Conservation (phyloP, 2,329 filamentous ascomycete species). For the Achaetomium macrosporum region DNA sequence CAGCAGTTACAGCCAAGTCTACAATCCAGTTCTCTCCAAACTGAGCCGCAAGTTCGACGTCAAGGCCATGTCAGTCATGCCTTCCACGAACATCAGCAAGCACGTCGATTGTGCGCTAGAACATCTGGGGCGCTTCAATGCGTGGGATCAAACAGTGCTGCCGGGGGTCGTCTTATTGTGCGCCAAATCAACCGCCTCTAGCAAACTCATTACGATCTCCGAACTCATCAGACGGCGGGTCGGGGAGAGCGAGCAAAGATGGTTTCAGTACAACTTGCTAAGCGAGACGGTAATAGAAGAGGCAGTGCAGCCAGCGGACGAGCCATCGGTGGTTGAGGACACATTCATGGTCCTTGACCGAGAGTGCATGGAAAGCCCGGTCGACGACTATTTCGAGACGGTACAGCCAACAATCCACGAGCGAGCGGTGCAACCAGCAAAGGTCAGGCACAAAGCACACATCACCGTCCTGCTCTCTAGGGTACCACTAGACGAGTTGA, state of each 20-base stretch:
- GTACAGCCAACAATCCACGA: conserved; percentile 50
- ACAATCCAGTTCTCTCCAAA: conserved; percentile 39
- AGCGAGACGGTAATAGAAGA: conserved; percentile 40
- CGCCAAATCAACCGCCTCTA: conserved; percentile 45
- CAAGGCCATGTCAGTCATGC: conserved; percentile 49
- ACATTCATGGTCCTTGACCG: conserved; percentile 33
- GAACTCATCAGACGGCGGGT: conserved; percentile 60
- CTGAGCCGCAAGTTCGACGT: conserved; percentile 45
- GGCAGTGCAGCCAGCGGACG: conserved; percentile 19
- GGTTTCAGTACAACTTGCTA: conserved; percentile 54
- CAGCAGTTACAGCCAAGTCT: conserved; percentile 29
- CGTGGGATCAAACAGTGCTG: conserved; percentile 22
- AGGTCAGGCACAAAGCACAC: conserved; percentile 43
- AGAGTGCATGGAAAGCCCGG: conserved; percentile 22
- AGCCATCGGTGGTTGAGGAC: conserved; percentile 34
- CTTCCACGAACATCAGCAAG: conserved; percentile 54
- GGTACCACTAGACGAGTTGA: conserved; percentile 50
- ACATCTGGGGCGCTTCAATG: conserved; percentile 37
- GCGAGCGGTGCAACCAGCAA: conserved; percentile 40
- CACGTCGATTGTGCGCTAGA: conserved; percentile 41
- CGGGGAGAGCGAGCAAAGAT: conserved; percentile 39
- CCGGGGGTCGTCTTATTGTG: conserved; percentile 43
- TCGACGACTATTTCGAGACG: conserved; percentile 49
- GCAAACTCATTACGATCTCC: conserved; percentile 62
- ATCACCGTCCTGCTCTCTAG: conserved; percentile 57